phyloP scores from a whole-genome alignment of 805 yeast genomes.

The Yarrowia yakushimensis region DNA sequence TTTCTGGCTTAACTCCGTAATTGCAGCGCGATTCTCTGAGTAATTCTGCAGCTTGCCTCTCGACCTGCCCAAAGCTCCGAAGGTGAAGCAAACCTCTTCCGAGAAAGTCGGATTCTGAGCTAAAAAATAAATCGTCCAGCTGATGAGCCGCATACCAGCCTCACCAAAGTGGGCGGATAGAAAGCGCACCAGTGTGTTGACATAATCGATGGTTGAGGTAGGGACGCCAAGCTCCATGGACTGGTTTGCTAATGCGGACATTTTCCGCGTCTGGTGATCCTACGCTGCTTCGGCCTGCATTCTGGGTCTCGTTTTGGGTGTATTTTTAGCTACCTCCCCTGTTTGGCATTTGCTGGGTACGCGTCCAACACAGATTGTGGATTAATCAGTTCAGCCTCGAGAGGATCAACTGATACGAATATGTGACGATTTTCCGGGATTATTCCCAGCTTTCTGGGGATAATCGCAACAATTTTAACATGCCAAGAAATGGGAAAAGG shows the following conservation, averaged over 20 bases:
- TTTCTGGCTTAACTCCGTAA: conserved; percentile 9
- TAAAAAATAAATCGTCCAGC: neutral
- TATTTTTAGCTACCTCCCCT: neutral
- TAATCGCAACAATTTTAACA: neutral
- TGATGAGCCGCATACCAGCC: conserved; percentile 16
- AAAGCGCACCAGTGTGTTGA: neutral
- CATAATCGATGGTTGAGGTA: neutral
- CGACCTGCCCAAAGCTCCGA: neutral
- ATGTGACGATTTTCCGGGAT: neutral
- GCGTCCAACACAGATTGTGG: neutral
- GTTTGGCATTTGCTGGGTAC: neutral
- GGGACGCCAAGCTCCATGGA: neutral
- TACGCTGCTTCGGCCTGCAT: neutral
- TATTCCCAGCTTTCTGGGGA: neutral
- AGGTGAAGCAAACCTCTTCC: too few species aligned
- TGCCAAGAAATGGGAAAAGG: neutral
- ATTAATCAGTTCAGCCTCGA: neutral
- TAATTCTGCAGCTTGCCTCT: neutral
- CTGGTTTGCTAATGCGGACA: neutral
- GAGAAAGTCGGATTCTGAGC: neutral
- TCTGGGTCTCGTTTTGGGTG: neutral
- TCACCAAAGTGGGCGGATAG: conserved; percentile 5
- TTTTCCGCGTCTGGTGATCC: neutral
- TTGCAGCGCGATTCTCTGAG: neutral
- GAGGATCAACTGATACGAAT: neutral